Base-by-base conservation (phyloP, 2,329 filamentous ascomycete species). In the Pseudofabraea citricarpa region DNA sequence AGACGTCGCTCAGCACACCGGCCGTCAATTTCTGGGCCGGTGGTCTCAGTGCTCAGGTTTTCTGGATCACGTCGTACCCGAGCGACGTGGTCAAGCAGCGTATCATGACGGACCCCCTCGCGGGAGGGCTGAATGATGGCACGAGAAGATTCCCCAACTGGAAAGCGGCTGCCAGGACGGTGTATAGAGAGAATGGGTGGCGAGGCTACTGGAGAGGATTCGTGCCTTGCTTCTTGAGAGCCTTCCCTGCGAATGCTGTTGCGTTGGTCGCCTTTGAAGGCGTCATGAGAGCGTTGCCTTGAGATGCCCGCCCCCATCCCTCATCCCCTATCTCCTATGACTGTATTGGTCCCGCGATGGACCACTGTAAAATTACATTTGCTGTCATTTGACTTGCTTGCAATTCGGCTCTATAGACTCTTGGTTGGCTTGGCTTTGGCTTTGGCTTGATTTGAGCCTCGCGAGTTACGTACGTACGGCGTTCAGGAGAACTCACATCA, bases 11-110 rank as follows among this genome's bases (percentile, higher is more conserved):
- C 42, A 85, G 85, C 42, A 79, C 81, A 0, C 89, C 93, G 0
- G 83, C 83, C 1, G 75, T 97, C 59, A 97, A 97, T 63, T 98
- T 98, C 70, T 97, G 91, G 91, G 91, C 93, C 0, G 93, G 93
- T 3, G 93, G 93, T 0, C 69, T 97, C 40, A 90, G 85, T 37
- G 93, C 93, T 0, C 93, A 98, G 71, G 69, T 95, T 13, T 98
- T 96, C 62, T 98, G 93, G 93, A 64, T 95, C 33, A 88, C 86
- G 15, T 87, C 85, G 51, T 97, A 97, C 61, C 91, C 93, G 2
- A 87, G 81, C 37, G 91, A 97, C 62, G 87, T 96, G 18, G 83
- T 97, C 43, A 97, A 97, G 74, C 91, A 97, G 71, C 77, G 90
- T 23, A 85, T 98, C 61, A 97, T 98, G 93, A 96, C 91, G 12